Percentiles rank a stretch among this genome's conserved stretches.
phyloP scores from a whole-genome alignment of 225 moss, liverwort and hornwort species.

The Climacium dendroides region DNA sequence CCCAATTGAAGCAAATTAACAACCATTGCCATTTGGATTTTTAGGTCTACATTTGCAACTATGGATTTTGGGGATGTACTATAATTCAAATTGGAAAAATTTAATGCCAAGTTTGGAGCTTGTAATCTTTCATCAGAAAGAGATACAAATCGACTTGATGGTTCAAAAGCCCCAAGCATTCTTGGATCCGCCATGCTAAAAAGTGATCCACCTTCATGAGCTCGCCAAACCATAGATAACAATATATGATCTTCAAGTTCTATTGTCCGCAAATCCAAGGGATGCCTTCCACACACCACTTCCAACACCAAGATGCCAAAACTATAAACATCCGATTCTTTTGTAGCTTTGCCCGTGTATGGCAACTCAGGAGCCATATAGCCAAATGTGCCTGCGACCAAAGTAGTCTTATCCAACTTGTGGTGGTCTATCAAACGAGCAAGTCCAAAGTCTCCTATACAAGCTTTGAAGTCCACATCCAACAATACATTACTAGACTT shows the following conservation, averaged over 20 bases:
- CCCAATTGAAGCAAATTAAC: background rate
- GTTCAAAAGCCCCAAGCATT: background rate
- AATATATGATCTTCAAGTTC: background rate
- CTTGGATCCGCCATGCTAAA: background rate
- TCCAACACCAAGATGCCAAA: background rate
- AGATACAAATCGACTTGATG: too few relatives aligned
- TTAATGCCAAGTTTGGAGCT: rapidly evolving
- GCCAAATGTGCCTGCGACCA: background rate
- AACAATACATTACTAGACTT: too few relatives aligned
- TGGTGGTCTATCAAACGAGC: background rate
- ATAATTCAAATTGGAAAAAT: background rate
- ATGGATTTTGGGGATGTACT: rapidly evolving
- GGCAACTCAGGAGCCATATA: background rate
- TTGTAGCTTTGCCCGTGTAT: background rate
- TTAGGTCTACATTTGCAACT: rapidly evolving
- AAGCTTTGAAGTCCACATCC: background rate
- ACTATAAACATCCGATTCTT: background rate
- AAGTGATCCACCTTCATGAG: background rate
- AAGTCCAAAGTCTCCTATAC: background rate
- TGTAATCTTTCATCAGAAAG: background rate
- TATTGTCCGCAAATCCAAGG: too few relatives aligned
- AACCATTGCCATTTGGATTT: background rate
- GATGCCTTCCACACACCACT: background rate
- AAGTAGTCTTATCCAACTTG: background rate
- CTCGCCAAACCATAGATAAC: background rate